A percentile compares a stretch with the other conserved stretches of the same genome.
phyloP scores from a whole-genome alignment of 768 basidiomycete species.

The Pleurotus cornucopiae region DNA sequence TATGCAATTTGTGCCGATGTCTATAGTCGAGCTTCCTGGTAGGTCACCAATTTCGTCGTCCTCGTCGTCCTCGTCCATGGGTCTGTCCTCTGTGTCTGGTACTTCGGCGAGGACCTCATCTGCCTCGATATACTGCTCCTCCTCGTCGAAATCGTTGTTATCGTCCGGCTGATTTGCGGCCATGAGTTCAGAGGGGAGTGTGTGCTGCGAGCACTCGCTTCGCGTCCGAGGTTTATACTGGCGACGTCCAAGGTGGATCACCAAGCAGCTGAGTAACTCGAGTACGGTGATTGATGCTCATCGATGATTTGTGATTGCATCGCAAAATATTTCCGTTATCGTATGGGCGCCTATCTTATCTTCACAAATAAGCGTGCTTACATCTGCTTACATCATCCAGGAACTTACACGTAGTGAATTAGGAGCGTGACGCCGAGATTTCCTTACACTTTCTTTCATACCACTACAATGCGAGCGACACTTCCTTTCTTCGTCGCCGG shows the following conservation, averaged over 20 bases:
- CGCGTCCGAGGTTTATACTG: neutral
- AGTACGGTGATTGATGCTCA: neutral
- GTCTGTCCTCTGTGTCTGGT: slow-evolving; percentile 52
- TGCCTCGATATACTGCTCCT: slow-evolving; percentile 58
- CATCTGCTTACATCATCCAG: neutral
- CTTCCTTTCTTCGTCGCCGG: slow-evolving; percentile 53
- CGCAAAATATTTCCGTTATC: slow-evolving; percentile 2
- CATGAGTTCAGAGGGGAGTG: slow-evolving; percentile 19
- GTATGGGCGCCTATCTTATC: neutral
- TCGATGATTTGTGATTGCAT: slow-evolving; percentile 8
- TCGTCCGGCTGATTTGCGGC: slow-evolving; percentile 29
- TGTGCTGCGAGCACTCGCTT: no score
- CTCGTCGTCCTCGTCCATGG: slow-evolving; percentile 72
- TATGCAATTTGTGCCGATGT: slow-evolving; percentile 25
- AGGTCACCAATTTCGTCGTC: slow-evolving; percentile 38
- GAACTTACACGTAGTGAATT: neutral
- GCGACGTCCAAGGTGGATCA: neutral
- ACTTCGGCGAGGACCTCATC: slow-evolving; percentile 67
- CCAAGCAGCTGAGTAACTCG: slow-evolving; percentile 18
- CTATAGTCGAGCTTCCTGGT: slow-evolving; percentile 37
- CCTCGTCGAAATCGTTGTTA: slow-evolving; percentile 43
- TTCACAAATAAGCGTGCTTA: neutral
- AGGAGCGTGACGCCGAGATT: neutral
- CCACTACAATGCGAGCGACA: slow-evolving; percentile 54
- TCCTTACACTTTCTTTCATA: slow-evolving; percentile 14